Evolutionary conservation across 768 basidiomycete species (phyloP).

Genomic region (Amanita jacksonii): DNA sequence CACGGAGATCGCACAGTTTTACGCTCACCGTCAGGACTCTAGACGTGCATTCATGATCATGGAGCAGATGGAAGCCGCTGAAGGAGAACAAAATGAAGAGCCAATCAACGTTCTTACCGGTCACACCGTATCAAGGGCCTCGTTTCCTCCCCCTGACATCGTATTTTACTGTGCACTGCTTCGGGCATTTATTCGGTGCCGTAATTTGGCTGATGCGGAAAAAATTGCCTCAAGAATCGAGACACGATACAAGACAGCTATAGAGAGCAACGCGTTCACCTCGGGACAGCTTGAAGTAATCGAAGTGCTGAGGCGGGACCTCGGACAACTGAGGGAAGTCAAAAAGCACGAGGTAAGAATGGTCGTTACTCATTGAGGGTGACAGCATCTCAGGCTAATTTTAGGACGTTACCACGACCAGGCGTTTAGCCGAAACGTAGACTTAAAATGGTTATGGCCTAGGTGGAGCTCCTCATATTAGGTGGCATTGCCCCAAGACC

Average conservation of each 20-base stretch:
- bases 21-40: conserved; percentile 30
- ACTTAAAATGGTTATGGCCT: background rate
- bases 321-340: background rate
- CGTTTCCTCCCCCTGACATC: conserved; percentile 13
- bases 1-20: conserved; percentile 38
- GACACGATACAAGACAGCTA: background rate
- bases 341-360: background rate
- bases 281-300: background rate
- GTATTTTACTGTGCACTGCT: conserved; percentile 16
- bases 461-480: too few relatives aligned
- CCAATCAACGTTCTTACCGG: too few relatives aligned
- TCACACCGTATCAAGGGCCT: background rate
- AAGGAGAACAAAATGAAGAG: conserved; percentile 3
- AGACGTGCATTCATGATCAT: conserved; percentile 31
- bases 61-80: conserved; percentile 25
- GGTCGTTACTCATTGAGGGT: too few relatives aligned
- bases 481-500: too few relatives aligned
- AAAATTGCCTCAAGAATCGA: conserved; percentile 9
- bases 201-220: conserved; percentile 12
- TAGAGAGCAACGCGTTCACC: conserved; percentile 7
- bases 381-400: too few relatives aligned
- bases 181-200: conserved; percentile 14
- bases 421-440: background rate
- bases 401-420: too few relatives aligned
- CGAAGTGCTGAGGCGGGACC: background rate